Evolutionary conservation across 805 yeast genomes (phyloP).

Genomic region (Saturnispora besseyi): DNA sequence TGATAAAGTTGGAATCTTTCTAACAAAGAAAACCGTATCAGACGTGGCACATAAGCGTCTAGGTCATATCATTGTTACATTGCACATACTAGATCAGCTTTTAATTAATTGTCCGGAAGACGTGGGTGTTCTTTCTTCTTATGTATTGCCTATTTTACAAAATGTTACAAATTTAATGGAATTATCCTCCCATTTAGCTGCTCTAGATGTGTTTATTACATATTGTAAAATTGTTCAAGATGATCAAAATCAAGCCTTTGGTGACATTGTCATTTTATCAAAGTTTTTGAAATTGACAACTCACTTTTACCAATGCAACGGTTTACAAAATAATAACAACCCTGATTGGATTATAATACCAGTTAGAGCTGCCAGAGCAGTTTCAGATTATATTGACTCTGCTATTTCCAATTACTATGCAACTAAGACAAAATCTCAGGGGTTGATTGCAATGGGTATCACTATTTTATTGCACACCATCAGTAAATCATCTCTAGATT

Average conservation of each 20-base stretch:
- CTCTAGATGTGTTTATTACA: conserved; percentile 28
- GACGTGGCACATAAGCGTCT: conserved; percentile 56
- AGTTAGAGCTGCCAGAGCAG: conserved; percentile 31
- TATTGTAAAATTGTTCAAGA: conserved; percentile 22
- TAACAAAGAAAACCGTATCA: conserved; percentile 48
- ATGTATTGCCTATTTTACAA: conserved; percentile 52
- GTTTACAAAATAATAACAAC: conserved; percentile 11
- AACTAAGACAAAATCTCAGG: neutral
- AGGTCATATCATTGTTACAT: conserved; percentile 79
- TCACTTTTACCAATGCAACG: conserved; percentile 19
- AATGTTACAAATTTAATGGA: conserved; percentile 50
- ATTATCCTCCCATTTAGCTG: conserved; percentile 43
- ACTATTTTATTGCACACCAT: conserved; percentile 33
- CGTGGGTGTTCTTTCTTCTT: conserved; percentile 69
- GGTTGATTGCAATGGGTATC: conserved; percentile 26
- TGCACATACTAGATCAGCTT: conserved; percentile 59
- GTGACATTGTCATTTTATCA: conserved; percentile 36
- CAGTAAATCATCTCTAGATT: conserved; percentile 13
- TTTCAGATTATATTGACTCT: conserved; percentile 26
- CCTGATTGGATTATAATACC: conserved; percentile 40
- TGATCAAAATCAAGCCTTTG: conserved; percentile 27
- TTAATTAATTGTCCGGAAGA: conserved; percentile 74
- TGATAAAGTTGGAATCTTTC: conserved; percentile 71
- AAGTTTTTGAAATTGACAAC: conserved; percentile 28
- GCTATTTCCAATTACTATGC: conserved; percentile 10